Conservation (phyloP, 768 basidiomycete genomes). For the Kwoniella mangroviensis region DNA sequence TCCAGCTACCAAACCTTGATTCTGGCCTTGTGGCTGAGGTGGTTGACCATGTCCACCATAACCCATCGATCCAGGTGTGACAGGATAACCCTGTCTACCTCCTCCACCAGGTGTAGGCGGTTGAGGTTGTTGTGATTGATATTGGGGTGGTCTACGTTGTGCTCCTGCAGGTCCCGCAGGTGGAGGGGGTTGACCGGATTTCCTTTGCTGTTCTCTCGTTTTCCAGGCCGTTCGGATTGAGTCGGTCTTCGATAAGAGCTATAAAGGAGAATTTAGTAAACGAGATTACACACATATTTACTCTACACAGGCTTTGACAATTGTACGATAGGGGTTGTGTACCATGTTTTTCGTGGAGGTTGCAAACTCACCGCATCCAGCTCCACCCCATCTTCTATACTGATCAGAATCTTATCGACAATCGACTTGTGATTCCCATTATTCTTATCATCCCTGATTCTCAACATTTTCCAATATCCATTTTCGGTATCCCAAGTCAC, state of each 20-base stretch:
- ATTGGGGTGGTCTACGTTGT: conserved; percentile 13
- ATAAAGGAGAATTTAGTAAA: background rate
- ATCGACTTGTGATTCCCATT: conserved; percentile 84
- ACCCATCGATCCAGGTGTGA: conserved; percentile 17
- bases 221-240: conserved; percentile 49
- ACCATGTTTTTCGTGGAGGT: too few relatives aligned
- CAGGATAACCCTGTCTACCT: conserved; percentile 18
- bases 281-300: too few relatives aligned
- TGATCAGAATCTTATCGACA: conserved; percentile 85
- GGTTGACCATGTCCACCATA: background rate
- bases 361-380: conserved; percentile 78
- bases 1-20: conserved; percentile 36
- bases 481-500: conserved; percentile 81
- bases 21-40: background rate
- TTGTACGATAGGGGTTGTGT: too few relatives aligned
- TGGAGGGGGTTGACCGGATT: conserved; percentile 16
- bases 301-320: too few relatives aligned
- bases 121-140: background rate
- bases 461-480: conserved; percentile 80
- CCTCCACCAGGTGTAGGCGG: conserved; percentile 37
- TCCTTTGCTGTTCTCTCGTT: conserved; percentile 24
- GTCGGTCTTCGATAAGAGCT: conserved; percentile 41
- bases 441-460: conserved; percentile 92
- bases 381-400: conserved; percentile 92
- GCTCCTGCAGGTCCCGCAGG: conserved; percentile 3